A percentile compares a stretch with the other conserved stretches of the same genome.
phyloP scores from a whole-genome alignment of 2,329 filamentous ascomycete genomes.

The Cladosporium sp. region DNA sequence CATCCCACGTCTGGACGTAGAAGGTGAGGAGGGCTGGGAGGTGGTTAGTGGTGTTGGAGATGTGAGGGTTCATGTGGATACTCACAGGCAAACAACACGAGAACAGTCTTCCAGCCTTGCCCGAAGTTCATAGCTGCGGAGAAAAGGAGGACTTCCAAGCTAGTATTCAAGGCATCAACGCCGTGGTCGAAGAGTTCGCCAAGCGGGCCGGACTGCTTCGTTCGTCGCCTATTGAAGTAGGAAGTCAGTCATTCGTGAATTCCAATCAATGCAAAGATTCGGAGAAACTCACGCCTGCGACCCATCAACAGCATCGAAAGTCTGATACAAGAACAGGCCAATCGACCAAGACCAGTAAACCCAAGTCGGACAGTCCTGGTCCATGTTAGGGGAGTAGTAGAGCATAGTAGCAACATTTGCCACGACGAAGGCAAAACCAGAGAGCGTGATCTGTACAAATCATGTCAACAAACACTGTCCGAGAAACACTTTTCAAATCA shows the following conservation, averaged over 20 bases:
- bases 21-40: slow-evolving; percentile 70
- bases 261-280: too few relatives aligned
- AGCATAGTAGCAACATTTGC: slow-evolving; percentile 85
- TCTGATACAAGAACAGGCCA: slow-evolving; percentile 93
- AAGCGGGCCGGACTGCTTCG: slow-evolving; percentile 84
- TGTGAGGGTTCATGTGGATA: slow-evolving; percentile 11
- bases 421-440: slow-evolving; percentile 85
- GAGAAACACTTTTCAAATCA: too few relatives aligned
- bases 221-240: slow-evolving; percentile 70
- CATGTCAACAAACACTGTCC: neutral
- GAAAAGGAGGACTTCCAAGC: slow-evolving; percentile 88
- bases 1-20: slow-evolving; percentile 98
- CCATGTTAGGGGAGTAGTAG: slow-evolving; percentile 92
- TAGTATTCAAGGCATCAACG: slow-evolving; percentile 93
- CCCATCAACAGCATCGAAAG: slow-evolving; percentile 95
- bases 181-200: slow-evolving; percentile 97
- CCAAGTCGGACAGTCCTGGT: slow-evolving; percentile 90
- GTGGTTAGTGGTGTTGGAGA: neutral
- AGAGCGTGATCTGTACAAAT: slow-evolving; percentile 70
- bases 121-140: slow-evolving; percentile 89
- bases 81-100: slow-evolving; percentile 76
- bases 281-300: slow-evolving; percentile 69
- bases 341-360: slow-evolving; percentile 90
- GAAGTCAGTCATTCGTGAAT: slow-evolving; percentile 11
- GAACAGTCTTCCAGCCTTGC: slow-evolving; percentile 82